phyloP scores from a whole-genome alignment of 352 stramenopile species.

The Pythium sp. region DNA sequence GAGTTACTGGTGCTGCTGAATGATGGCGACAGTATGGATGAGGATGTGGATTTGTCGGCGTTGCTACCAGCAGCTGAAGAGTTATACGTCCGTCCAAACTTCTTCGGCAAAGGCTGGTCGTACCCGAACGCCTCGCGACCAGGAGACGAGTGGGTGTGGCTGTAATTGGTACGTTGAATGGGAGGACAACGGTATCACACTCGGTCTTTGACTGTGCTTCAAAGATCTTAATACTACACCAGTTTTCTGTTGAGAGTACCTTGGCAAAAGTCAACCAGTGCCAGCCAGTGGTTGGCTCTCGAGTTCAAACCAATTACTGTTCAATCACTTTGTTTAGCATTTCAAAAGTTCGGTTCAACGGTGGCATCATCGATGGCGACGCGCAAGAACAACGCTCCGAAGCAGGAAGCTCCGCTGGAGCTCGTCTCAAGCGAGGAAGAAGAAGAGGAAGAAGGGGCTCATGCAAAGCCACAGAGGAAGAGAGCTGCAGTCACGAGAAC shows the following conservation, averaged over 20 bases:
- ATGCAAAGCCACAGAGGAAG: background rate
- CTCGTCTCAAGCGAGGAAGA: background rate
- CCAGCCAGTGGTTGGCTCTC: background rate
- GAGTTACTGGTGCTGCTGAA: slow-evolving; percentile 18
- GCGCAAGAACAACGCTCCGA: background rate
- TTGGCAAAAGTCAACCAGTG: background rate
- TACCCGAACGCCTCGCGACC: slow-evolving; percentile 42
- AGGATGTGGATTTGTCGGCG: slow-evolving; percentile 20
- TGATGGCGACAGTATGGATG: background rate
- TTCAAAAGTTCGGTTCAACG: background rate
- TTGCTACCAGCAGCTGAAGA: slow-evolving; percentile 26
- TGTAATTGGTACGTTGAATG: slow-evolving; percentile 15
- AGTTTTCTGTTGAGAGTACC: background rate
- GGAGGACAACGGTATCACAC: background rate
- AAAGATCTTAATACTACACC: background rate
- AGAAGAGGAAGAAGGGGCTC: background rate
- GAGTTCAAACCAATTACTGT: background rate
- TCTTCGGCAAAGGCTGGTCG: slow-evolving; percentile 53
- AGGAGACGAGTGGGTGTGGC: slow-evolving; percentile 50
- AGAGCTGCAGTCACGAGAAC: background rate
- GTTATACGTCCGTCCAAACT: slow-evolving; percentile 56
- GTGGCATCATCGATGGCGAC: background rate
- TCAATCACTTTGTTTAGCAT: background rate
- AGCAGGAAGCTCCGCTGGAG: background rate
- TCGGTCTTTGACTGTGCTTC: background rate